Evolutionary conservation across 2,329 filamentous ascomycete genomes (phyloP).

Genomic region (Ophiostoma triangulosporum): DNA sequence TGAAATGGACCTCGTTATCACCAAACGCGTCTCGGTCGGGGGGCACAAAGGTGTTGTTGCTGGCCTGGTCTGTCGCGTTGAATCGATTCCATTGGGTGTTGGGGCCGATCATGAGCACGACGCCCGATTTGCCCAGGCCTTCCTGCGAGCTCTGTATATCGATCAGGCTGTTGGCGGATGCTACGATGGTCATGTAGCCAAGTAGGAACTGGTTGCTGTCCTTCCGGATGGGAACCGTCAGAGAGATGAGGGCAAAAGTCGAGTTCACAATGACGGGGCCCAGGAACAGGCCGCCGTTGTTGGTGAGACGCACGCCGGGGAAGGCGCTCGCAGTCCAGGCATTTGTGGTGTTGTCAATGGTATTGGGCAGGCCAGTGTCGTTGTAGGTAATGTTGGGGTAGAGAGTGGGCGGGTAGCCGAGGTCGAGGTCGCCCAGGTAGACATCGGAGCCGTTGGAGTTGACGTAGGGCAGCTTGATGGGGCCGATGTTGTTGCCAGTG

Average conservation of each 20-base stretch:
- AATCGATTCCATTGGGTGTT: slow-evolving; percentile 53
- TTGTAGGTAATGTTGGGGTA: slow-evolving; percentile 69
- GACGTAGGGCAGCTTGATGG: slow-evolving; percentile 49
- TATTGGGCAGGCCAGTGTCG: slow-evolving; percentile 28
- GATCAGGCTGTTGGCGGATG: slow-evolving; percentile 52
- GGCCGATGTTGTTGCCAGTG: slow-evolving; percentile 35
- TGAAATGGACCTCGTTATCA: slow-evolving; percentile 38
- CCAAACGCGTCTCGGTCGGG: slow-evolving; percentile 25
- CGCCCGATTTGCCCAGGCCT: slow-evolving; percentile 56
- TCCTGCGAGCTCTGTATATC: slow-evolving; percentile 49
- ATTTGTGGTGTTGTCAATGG: slow-evolving; percentile 26
- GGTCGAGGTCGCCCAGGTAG: slow-evolving; percentile 44
- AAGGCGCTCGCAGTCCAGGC: slow-evolving; percentile 35
- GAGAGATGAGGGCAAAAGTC: slow-evolving; percentile 61
- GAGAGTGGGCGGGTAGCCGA: slow-evolving; percentile 58
- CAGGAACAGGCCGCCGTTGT: slow-evolving; percentile 50
- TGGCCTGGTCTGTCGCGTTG: slow-evolving; percentile 28
- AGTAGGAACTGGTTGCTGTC: slow-evolving; percentile 51
- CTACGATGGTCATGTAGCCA: slow-evolving; percentile 74
- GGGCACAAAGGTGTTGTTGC: slow-evolving; percentile 31
- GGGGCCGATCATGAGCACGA: slow-evolving; percentile 59
- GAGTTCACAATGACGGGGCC: slow-evolving; percentile 63
- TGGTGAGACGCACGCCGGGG: slow-evolving; percentile 34
- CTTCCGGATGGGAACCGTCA: slow-evolving; percentile 67
- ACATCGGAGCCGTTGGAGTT: slow-evolving; percentile 43